Evolutionary conservation across 2,329 filamentous ascomycete species (phyloP).

Genomic region (Trichocomaceae sp.): DNA sequence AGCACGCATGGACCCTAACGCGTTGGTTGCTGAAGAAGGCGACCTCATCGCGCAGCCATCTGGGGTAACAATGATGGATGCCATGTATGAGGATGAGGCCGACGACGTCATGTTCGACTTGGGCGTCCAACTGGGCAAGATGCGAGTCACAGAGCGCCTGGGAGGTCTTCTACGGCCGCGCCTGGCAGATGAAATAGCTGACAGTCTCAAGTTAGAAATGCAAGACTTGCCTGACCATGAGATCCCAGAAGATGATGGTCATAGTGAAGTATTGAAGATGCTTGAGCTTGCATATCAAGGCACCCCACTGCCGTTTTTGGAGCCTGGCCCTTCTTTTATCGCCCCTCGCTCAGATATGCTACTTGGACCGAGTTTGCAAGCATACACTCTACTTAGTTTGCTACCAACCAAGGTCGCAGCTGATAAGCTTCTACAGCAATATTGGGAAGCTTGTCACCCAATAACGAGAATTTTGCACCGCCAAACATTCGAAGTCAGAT

Average conservation of each 20-base stretch:
- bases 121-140: conserved; percentile 63
- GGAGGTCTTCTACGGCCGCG: conserved; percentile 66
- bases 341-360: conserved; percentile 62
- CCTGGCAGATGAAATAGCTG: conserved; percentile 59
- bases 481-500: conserved; percentile 60
- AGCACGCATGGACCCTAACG: background rate
- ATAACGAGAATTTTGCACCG: conserved; percentile 62
- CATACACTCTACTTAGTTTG: conserved; percentile 52
- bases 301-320: conserved; percentile 45
- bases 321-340: conserved; percentile 60
- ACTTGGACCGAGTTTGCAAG: conserved; percentile 49
- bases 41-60: conserved; percentile 54
- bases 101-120: conserved; percentile 66
- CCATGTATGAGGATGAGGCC: conserved; percentile 59
- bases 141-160: conserved; percentile 67
- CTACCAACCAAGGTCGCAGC: conserved; percentile 54
- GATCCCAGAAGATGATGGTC: background rate
- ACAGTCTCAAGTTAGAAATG: conserved; percentile 16
- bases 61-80: conserved; percentile 57
- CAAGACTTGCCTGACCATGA: background rate
- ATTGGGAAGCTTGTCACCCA: conserved; percentile 62
- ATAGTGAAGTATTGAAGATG: conserved; percentile 5
- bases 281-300: conserved; percentile 12
- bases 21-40: conserved; percentile 41
- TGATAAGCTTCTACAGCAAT: conserved; percentile 59